phyloP scores from a whole-genome alignment of 2,329 filamentous ascomycete genomes.

The Pseudocercospora pini-densiflorae region DNA sequence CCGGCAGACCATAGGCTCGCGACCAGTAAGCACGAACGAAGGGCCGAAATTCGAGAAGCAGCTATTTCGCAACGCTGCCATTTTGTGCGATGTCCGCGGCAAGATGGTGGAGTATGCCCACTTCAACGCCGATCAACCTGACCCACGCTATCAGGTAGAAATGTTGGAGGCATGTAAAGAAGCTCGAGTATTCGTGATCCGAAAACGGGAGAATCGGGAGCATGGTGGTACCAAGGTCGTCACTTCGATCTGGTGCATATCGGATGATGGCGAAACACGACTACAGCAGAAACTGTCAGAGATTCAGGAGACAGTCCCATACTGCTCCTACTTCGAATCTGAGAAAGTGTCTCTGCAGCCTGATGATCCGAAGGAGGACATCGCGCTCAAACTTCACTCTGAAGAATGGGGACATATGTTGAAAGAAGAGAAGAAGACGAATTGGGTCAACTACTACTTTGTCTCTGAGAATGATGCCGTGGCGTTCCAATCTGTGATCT shows the following conservation, averaged over 20 bases:
- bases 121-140: slow-evolving; percentile 41
- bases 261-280: slow-evolving; percentile 47
- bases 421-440: slow-evolving; percentile 44
- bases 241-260: slow-evolving; percentile 52
- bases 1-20: slow-evolving; percentile 9
- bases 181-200: slow-evolving; percentile 49
- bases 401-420: slow-evolving; percentile 41
- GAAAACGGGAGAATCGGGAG: slow-evolving; percentile 46
- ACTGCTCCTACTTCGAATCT: slow-evolving; percentile 50
- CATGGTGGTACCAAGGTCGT: slow-evolving; percentile 44
- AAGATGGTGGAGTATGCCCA: slow-evolving; percentile 49
- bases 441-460: slow-evolving; percentile 54
- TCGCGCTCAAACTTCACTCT: slow-evolving; percentile 47
- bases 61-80: slow-evolving; percentile 50
- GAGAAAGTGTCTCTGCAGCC: slow-evolving; percentile 49
- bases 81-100: slow-evolving; percentile 50
- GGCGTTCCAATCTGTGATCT: slow-evolving; percentile 52
- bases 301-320: slow-evolving; percentile 48
- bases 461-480: slow-evolving; percentile 38
- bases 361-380: slow-evolving; percentile 33
- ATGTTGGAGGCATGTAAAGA: slow-evolving; percentile 45
- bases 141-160: slow-evolving; percentile 44
- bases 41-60: slow-evolving; percentile 43
- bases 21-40: slow-evolving; percentile 8
- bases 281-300: slow-evolving; percentile 51